Percentiles rank a stretch among this genome's conserved stretches.
phyloP scores from a whole-genome alignment of 495 filamentous ascomycete genomes.

The Penicillium parvum region DNA sequence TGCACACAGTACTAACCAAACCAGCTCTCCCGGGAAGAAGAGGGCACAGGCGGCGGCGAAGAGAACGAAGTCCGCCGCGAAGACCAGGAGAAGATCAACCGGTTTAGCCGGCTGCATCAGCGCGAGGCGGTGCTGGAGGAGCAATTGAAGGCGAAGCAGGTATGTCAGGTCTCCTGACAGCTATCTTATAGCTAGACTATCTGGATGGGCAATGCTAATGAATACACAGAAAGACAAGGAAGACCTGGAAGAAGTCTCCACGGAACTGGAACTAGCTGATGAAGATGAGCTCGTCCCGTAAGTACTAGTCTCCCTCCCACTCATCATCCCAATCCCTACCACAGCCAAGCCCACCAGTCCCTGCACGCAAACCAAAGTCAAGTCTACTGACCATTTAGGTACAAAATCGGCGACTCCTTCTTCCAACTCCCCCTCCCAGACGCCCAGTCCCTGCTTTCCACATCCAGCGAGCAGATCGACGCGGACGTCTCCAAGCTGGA shows the following conservation, averaged over 20 bases:
- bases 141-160: slow-evolving; percentile 76
- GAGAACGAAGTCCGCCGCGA: slow-evolving; percentile 91
- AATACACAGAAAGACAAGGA: slow-evolving; percentile 87
- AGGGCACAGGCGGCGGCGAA: slow-evolving; percentile 59
- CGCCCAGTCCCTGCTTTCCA: slow-evolving; percentile 75
- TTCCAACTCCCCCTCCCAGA: slow-evolving; percentile 77
- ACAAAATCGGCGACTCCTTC: slow-evolving; percentile 96
- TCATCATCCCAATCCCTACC: background rate
- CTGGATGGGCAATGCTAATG: background rate
- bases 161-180: slow-evolving; percentile 38
- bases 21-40: slow-evolving; percentile 91
- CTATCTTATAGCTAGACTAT: background rate
- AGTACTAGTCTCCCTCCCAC: slow-evolving; percentile 15
- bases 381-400: slow-evolving; percentile 47
- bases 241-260: slow-evolving; percentile 87
- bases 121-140: slow-evolving; percentile 73
- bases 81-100: slow-evolving; percentile 98
- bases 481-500: slow-evolving; percentile 71
- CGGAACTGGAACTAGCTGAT: slow-evolving; percentile 88
- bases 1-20: slow-evolving; percentile 4
- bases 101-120: slow-evolving; percentile 91
- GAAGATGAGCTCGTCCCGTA: slow-evolving; percentile 93
- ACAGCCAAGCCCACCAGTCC: too few relatives aligned
- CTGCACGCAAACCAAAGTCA: background rate
- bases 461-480: slow-evolving; percentile 67